Evolutionary conservation across 73 alveolate species (phyloP).

Genomic region (Tetrahymena borealis): DNA sequence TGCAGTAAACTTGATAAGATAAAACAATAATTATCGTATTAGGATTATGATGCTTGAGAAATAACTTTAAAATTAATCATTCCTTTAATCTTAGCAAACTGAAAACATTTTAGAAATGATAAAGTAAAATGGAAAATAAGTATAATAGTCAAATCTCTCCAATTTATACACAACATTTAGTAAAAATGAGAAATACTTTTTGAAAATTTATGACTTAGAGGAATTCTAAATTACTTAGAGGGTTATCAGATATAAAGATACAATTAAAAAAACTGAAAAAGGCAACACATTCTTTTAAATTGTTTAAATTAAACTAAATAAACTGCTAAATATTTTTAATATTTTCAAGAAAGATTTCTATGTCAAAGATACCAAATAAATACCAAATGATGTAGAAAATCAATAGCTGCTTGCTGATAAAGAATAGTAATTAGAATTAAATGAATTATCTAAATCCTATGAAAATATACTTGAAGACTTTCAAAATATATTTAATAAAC

Average conservation of each 20-base stretch:
- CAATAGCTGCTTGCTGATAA: neutral
- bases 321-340: neutral
- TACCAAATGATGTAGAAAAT: neutral
- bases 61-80: neutral
- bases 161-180: neutral
- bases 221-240: neutral
- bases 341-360: too few relatives aligned
- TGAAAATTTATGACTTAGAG: neutral
- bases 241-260: neutral
- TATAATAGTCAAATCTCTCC: neutral
- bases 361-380: too few relatives aligned
- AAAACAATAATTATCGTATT: neutral
- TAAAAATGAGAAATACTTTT: neutral
- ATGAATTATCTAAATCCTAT: neutral
- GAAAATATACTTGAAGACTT: neutral
- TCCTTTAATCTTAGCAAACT: neutral
- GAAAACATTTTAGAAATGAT: neutral
- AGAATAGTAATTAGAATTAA: neutral
- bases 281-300: neutral
- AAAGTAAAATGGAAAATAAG: neutral
- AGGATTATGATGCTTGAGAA: neutral
- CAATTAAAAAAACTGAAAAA: neutral
- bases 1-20: neutral
- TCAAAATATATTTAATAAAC: neutral
- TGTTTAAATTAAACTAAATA: neutral